Conservation (phyloP, 257 asterid genomes). For the Echium plantagineum region DNA sequence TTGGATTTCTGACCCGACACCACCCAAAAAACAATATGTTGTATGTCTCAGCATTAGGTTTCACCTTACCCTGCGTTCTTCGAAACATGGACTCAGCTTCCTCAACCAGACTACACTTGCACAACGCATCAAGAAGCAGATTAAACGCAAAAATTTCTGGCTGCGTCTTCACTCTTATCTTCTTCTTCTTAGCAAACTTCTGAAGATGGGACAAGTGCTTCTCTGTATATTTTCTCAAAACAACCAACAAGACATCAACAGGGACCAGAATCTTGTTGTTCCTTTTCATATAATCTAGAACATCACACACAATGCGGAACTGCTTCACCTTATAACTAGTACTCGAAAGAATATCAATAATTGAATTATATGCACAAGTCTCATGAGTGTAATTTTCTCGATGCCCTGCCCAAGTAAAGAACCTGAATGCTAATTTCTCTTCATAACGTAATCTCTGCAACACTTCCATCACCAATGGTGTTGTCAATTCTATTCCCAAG, state of each 20-base stretch:
- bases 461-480: constrained; percentile 61
- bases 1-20: constrained; percentile 80
- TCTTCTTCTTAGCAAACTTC: constrained; percentile 77
- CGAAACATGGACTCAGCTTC: constrained; percentile 64
- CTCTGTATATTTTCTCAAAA: constrained; percentile 60
- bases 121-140: constrained; percentile 69
- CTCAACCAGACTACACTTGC: constrained; percentile 82
- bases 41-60: constrained; percentile 66
- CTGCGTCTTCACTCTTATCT: constrained; percentile 78
- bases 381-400: constrained; percentile 62
- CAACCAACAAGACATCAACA: constrained; percentile 45
- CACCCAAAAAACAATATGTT: constrained; percentile 82
- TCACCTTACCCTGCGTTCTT: constrained; percentile 51
- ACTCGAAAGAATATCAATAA: constrained; percentile 76
- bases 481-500: constrained; percentile 40
- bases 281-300: constrained; percentile 81
- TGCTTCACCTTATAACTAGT: constrained; percentile 85
- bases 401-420: constrained; percentile 76
- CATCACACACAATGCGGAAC: constrained; percentile 73
- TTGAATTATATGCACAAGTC: constrained; percentile 56
- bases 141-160: constrained; percentile 81
- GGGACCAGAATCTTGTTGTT: constrained; percentile 49
- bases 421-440: constrained; percentile 76
- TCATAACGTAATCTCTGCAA: constrained; percentile 54
- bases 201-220: constrained; percentile 79